A percentile compares a stretch with the other conserved stretches of the same genome.
Conservation (phyloP, 2,329 filamentous ascomycete genomes). For the Monosporascus sp. region DNA sequence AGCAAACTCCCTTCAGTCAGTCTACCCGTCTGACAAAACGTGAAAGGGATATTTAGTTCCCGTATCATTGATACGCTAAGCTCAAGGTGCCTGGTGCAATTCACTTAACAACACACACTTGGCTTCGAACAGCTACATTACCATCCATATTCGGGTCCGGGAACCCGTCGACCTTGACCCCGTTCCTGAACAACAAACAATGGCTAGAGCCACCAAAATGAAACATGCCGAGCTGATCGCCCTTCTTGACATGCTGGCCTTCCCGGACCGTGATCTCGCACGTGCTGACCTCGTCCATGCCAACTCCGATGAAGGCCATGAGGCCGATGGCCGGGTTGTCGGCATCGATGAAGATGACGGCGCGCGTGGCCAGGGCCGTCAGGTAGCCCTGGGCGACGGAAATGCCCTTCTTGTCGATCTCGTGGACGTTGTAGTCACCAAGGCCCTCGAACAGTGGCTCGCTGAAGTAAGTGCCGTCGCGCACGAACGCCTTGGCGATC, state of each 20-base stretch:
- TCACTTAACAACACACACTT: slow-evolving; percentile 19
- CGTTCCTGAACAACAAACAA: slow-evolving; percentile 60
- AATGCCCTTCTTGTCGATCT: slow-evolving; percentile 23
- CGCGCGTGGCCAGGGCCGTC: slow-evolving; percentile 61
- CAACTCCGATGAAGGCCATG: slow-evolving; percentile 65
- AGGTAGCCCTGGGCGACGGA: slow-evolving; percentile 59
- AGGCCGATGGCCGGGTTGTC: slow-evolving; percentile 62
- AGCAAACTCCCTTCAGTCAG: too few species aligned
- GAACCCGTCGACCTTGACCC: slow-evolving; percentile 37
- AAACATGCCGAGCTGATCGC: slow-evolving; percentile 71
- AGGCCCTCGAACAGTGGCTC: slow-evolving; percentile 46
- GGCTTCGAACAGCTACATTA: slow-evolving; percentile 22
- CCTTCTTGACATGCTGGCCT: slow-evolving; percentile 62
- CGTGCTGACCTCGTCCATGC: slow-evolving; percentile 72
- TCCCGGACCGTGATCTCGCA: slow-evolving; percentile 66
- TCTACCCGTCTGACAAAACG: too few species aligned
- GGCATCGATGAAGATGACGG: slow-evolving; percentile 65
- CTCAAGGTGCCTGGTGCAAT: not conserved
- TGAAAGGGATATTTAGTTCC: too few species aligned
- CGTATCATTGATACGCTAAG: too few species aligned
- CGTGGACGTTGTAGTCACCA: slow-evolving; percentile 15
- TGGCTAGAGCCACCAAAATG: slow-evolving; percentile 72
- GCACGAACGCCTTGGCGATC: slow-evolving; percentile 44
- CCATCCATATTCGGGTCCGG: slow-evolving; percentile 10
- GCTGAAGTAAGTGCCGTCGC: slow-evolving; percentile 54